Base-by-base conservation (phyloP, 257 asterid genomes). In the Solanum sitiens region DNA sequence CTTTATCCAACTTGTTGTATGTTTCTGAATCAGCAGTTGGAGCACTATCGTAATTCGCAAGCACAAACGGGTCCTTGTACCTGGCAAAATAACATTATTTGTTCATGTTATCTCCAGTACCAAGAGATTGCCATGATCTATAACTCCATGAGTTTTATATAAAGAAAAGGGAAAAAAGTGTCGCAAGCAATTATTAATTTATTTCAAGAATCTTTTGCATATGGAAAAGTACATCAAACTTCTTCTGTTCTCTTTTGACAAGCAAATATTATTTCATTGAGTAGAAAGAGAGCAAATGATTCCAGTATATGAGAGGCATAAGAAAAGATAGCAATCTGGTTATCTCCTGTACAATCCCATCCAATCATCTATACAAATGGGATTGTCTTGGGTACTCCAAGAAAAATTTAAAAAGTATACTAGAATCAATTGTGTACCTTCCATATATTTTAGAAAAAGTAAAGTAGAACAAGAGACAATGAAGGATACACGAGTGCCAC, bases 11-110 rank as follows among this genome's bases (percentile, higher is more conserved):
- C 91, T 94, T 97, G 87, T 93, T 86, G 87, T 92, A 94, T 90
- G 87, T 74, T 89, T 95, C 99, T 83, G 98, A 93, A 88, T 97
- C 99, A 83, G 91, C 96, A 14, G 98, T 95, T 18, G 99, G 99
- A 90, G 98, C 98, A 91, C 94, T 94, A 88, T 95, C 99, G 76
- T 96, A 96, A 79, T 89, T 93, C 56, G 98, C 97, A 84, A 95
- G 92, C 71, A 97, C 96, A 89, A 91, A 96, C 91, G 90, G 94
- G 89, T 94, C 99, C 3, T 95, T 89, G 11, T 86, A 91, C 98
- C 99, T 97, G 95, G 84, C 71, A 77, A 88, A 87, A 44, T 47
- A 50, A 10, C 32, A 82, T 30, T 50, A 50, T 30, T 35, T 18
- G 44, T 11, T 82, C 70, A 32, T 50, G 70, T 50, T 80, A 50